Percentiles rank a stretch among this genome's conserved stretches.
Conservation (phyloP, 257 asterid genomes). For the Paraleonurus japonicus region DNA sequence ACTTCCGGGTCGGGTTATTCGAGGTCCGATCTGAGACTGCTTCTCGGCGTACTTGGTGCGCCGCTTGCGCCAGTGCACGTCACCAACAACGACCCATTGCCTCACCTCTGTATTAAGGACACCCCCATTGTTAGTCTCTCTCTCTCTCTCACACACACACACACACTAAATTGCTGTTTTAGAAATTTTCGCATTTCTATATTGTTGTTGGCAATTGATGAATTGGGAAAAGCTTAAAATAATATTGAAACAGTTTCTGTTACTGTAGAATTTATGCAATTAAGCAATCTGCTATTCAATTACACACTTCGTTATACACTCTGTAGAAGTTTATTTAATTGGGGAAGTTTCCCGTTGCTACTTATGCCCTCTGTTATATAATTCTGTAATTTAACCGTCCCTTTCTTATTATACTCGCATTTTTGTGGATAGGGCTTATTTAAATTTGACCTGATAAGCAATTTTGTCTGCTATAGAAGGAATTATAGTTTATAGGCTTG, state of each 20-base stretch:
- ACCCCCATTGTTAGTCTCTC: constrained; percentile 54
- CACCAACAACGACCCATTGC: constrained; percentile 55
- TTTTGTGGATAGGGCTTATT: constrained; percentile 2
- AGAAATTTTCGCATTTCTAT: not conserved
- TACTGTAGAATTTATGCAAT: not conserved
- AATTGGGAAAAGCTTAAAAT: not conserved
- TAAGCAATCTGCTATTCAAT: not conserved
- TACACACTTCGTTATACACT: not conserved
- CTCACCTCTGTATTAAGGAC: constrained; percentile 53
- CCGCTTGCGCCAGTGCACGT: constrained; percentile 87
- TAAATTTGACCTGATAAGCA: not conserved
- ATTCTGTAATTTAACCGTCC: not conserved
- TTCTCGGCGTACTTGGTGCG: constrained; percentile 79
- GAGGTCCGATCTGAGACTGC: constrained; percentile 74
- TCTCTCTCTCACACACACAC: not conserved
- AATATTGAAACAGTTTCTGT: not conserved
- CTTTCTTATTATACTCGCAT: not conserved
- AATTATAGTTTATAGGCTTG: not conserved
- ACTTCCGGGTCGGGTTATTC: constrained; percentile 44
- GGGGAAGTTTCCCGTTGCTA: not conserved
- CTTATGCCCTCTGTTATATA: not conserved
- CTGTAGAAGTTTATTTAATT: not conserved
- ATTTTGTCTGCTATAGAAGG: not conserved
- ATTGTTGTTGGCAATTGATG: not conserved
- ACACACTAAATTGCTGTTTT: not conserved